These are phyloP conservation scores for Candida germanica DNA, from an alignment of 805 yeast species.

Conservation along the genomic window DNA sequence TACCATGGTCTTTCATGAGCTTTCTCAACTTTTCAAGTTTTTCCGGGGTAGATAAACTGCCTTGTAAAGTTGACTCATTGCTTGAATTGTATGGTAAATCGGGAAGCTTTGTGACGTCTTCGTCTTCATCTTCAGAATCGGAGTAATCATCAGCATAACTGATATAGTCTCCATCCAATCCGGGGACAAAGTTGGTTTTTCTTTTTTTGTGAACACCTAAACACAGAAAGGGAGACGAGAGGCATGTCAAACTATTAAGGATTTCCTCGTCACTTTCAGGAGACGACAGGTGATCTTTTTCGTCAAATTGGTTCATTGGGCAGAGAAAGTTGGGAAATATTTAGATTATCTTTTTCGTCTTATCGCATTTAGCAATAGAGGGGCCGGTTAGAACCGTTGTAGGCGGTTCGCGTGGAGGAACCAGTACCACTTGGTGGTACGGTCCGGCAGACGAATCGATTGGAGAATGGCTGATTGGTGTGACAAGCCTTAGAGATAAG, in stretches of 20 bases:
- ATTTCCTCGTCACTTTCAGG: conserved; percentile 2
- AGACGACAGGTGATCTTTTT: conserved; percentile 1
- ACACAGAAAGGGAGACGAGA: conserved; percentile 4
- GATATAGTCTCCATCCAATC: neutral
- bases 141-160: neutral
- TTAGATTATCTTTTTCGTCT: no score
- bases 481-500: no score
- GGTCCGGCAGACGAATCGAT: no score
- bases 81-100: conserved; percentile 23
- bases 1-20: conserved; percentile 57
- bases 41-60: conserved; percentile 47
- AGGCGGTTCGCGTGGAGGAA: no score
- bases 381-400: no score
- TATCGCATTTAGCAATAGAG: no score
- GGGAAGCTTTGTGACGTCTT: conserved; percentile 13
- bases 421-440: no score
- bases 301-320: no score
- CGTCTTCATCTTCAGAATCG: conserved; percentile 13
- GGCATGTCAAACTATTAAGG: neutral
- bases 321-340: no score
- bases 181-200: neutral
- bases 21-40: conserved; percentile 60
- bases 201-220: neutral
- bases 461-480: no score
- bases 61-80: conserved; percentile 1